Evolutionary conservation across 345 rosid genomes (phyloP), one percentile per base, ranked within the genome.

Genomic region (Salix dunnii): DNA sequence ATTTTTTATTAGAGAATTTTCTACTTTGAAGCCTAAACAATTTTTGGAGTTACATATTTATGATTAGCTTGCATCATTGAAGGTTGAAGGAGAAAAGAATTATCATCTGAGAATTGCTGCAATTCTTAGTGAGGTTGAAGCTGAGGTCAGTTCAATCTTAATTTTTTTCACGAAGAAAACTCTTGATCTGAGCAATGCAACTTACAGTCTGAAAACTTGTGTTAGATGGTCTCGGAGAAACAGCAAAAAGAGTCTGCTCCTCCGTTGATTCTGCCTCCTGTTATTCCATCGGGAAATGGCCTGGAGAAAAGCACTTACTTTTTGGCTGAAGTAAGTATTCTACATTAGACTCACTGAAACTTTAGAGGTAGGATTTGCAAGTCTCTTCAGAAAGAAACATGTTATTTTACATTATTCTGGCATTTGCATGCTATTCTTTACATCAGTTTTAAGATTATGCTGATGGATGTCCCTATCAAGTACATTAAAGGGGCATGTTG

Each of bases 11-110:
- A 46, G 31, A 40, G 40, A 13, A 53, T 68, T 66, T 74, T 66
- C 36, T 73, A 53, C 42, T 17, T 66, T 5, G 70, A 62, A 78
- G 68, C 78, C 40, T 70, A 49, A 30, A 30, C 21, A 53, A 10
- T 20, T 70, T 78, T 72, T 74, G n/a, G 35, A 42, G 58, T 71
- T 72, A 80, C 28, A 63, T 73, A 35, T 14, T 33, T 40, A 48
- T 60, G 63, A 51, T 77, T 55, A 64, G 35, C 64, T 63, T 75
- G 27, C 68, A 48, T 21, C 73, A 51, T 82, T 68, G 74, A 76
- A 94, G 99, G 99, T 91, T 80, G 99, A 91, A 86, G 99, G 98
- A 68, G 97, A 96, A 78, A 96, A 87, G 86, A 90, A 88, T 79
- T 91, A 88, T 80, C 98, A 89, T 79, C 78, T 96, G 77, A 77